These are phyloP conservation scores for Suillus hirtellus DNA, from an alignment of 768 basidiomycete species.

Conservation along the genomic window DNA sequence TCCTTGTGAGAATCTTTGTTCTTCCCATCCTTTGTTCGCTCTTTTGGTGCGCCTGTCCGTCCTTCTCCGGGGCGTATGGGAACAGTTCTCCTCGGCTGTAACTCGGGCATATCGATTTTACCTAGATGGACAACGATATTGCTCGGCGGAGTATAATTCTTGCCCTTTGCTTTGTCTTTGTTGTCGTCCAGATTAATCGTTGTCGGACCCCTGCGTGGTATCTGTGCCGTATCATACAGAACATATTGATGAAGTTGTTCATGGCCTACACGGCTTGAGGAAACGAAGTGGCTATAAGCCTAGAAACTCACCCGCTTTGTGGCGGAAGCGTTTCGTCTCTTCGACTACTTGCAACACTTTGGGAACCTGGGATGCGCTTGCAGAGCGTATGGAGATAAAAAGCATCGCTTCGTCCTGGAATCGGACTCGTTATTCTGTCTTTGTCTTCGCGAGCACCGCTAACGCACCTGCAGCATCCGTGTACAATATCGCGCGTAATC, in stretches of 20 bases:
- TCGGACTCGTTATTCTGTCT: neutral
- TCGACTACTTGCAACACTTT: constrained; percentile 83
- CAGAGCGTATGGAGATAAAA: constrained; percentile 72
- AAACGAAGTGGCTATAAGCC: neutral
- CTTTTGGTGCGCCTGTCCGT: neutral
- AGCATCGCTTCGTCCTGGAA: constrained; percentile 76
- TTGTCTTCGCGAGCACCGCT: neutral
- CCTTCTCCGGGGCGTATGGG: constrained; percentile 20
- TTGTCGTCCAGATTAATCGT: constrained; percentile 65
- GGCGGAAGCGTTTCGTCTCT: constrained; percentile 71
- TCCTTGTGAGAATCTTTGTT: constrained; percentile 1
- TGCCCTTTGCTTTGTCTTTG: constrained; percentile 41
- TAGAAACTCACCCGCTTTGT: constrained; percentile 62
- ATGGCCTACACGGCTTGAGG: constrained; percentile 48
- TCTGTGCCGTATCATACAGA: constrained; percentile 55
- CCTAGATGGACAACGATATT: constrained; percentile 74
- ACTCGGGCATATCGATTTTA: constrained; percentile 86
- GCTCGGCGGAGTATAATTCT: constrained; percentile 63
- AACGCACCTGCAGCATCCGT: constrained; percentile 55
- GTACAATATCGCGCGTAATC: constrained; percentile 75
- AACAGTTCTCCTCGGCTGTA: constrained; percentile 49
- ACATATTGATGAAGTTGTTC: constrained; percentile 77
- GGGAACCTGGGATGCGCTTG: constrained; percentile 61
- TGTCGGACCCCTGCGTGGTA: constrained; percentile 52
- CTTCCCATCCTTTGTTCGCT: constrained; percentile 8